phyloP scores from a whole-genome alignment of 345 rosid genomes.

The Dipteronia sinensis region DNA sequence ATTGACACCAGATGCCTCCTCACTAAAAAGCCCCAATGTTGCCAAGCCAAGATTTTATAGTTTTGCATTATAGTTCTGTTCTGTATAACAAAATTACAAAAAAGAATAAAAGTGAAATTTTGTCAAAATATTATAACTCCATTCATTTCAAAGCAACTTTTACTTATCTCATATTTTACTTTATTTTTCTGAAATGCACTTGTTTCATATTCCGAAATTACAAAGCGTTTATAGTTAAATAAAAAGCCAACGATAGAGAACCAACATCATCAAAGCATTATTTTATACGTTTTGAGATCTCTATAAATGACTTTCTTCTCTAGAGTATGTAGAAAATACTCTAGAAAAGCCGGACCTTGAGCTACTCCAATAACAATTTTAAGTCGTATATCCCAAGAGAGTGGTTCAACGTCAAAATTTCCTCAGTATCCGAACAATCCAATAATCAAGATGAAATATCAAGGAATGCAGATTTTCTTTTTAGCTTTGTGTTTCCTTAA shows the following conservation, averaged over 20 bases:
- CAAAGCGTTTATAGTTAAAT: too few relatives aligned
- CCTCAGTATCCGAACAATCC: constrained; percentile 30
- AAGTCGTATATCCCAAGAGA: constrained; percentile 75
- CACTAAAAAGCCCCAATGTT: constrained; percentile 56
- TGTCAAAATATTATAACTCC: neutral
- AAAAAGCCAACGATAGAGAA: constrained; percentile 10
- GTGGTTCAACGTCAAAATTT: constrained; percentile 46
- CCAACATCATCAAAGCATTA: constrained; percentile 73
- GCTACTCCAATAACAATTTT: constrained; percentile 80
- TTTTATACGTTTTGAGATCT: constrained; percentile 83
- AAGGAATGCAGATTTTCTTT: neutral
- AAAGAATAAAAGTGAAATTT: neutral
- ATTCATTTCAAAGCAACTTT: too few relatives aligned
- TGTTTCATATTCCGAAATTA: too few relatives aligned
- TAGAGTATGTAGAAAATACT: constrained; percentile 46
- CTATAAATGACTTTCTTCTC: constrained; percentile 75
- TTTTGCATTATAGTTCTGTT: constrained; percentile 56
- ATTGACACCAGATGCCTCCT: constrained; percentile 49
- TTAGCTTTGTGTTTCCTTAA: constrained; percentile 8
- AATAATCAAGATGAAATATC: neutral
- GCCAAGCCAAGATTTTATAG: constrained; percentile 70
- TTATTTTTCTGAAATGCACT: too few relatives aligned
- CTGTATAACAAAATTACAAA: constrained; percentile 14
- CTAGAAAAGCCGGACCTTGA: constrained; percentile 57
- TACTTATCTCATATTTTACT: too few relatives aligned